Evolutionary conservation across 371 early-diverging fungal species (phyloP), one percentile per base, ranked within the genome.

Genomic region (Synchytrium microbalum): DNA sequence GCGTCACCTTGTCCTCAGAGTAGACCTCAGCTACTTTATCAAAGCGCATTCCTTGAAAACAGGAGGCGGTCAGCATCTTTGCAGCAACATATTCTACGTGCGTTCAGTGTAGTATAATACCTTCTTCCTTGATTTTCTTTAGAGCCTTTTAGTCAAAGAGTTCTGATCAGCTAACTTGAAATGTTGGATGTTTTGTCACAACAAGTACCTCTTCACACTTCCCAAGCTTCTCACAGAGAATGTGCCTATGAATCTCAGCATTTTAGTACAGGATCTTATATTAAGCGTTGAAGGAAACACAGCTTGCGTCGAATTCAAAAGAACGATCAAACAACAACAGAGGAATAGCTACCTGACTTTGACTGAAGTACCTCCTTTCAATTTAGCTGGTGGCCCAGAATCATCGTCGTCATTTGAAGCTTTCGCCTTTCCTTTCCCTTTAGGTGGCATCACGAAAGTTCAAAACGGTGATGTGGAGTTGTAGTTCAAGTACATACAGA

Each of bases 21-120:
- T 55, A 55, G 25, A 28, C 13, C 24, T 55, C 56, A 55, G 56
- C 56, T 8, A 55, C 56, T 24, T 55, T 55, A 28, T 55, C 56
- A 28, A 55, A 55, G 8, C 25, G 8, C 56, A 28, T 55, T 28
- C 56, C 56, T n/a, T n/a, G n/a, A n/a, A n/a, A n/a, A n/a, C n/a
- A n/a, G n/a, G n/a, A n/a, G n/a, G n/a, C n/a, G n/a, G n/a, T n/a
- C n/a, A n/a, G n/a, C n/a, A n/a, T n/a, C n/a, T n/a, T n/a, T n/a
- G n/a, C n/a, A n/a, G n/a, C n/a, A n/a, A n/a, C n/a, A n/a, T n/a
- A n/a, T n/a, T n/a, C n/a, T n/a, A n/a, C n/a, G n/a, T n/a, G n/a
- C n/a, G n/a, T n/a, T n/a, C n/a, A n/a, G n/a, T n/a, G n/a, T n/a
- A n/a, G n/a, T n/a, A n/a, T n/a, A n/a, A n/a, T n/a, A n/a, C n/a